Base-by-base conservation (phyloP, 768 basidiomycete species). In the Agaricus subrufescens region DNA sequence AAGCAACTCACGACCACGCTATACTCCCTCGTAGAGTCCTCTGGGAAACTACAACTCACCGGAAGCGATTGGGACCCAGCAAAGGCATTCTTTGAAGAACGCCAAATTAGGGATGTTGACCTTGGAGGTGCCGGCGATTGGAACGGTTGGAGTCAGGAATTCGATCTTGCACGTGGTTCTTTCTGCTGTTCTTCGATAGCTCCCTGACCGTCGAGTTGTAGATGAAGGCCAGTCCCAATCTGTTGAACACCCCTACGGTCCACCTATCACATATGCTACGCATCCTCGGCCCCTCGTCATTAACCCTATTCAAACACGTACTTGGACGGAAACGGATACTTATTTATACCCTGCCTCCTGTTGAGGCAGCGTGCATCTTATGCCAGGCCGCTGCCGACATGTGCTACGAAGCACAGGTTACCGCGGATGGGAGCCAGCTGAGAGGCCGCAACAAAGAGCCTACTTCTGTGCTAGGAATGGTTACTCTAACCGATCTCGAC, bases 251-350 rank as follows among this genome's bases (percentile, higher is more conserved):
- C 58, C 89, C 89, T 4, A 83, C 84, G 4, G 69, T 87, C 2
- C 88, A 90, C 59, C 81, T 94, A 40, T 80, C 91, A 0, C 87
- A 90, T 57, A 71, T 93, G 23, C 70, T 93, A 29, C 84, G 85
- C 29, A 84, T 91, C 51, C 75, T 94, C 26, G 91, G 91, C 0
- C 89, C 90, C 0, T 89, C 89, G 1, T 81, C 83, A 0, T 70
- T 93, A 37, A 92, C 89, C 0, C 68, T 93, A 2, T 90, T 89
- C 72, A 91, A 91, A 63, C 83, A 91, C 62, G 80, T 90, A 14
- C 75, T 93, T 4, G 85, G 85, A 0, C 79, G 91, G 5, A 82
- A 77, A 51, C 76, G 91, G 14, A 81, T 93, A n/a, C 72, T 94
- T 38, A 85, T 94, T 34, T 89, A 89, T 65, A 89, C 91, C 0